Evolutionary conservation across 1,139 yeast genomes (phyloP).

Genomic region (Suhomyces terraborum): DNA sequence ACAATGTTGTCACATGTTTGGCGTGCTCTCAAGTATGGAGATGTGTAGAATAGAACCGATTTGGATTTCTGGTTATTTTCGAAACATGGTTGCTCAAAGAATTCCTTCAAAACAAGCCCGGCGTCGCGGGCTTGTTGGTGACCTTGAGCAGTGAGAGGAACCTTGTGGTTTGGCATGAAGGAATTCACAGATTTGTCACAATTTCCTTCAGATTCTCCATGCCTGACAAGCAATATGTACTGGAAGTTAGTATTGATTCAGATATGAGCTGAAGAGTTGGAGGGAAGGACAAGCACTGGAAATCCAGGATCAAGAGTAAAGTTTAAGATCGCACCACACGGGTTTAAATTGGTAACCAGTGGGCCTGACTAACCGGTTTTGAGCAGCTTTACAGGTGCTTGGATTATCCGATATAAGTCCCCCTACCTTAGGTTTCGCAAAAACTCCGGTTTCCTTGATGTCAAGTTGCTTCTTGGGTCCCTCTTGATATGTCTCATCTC

Average conservation of each 20-base stretch:
- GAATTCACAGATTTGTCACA: slow-evolving; percentile 78
- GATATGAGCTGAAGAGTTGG: too few relatives aligned
- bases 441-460: too few relatives aligned
- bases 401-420: too few relatives aligned
- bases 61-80: slow-evolving; percentile 29
- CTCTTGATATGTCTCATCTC: too few relatives aligned
- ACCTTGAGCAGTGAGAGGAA: slow-evolving; percentile 70
- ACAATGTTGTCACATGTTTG: slow-evolving; percentile 75
- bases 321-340: too few relatives aligned
- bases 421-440: too few relatives aligned
- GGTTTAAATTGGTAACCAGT: too few relatives aligned
- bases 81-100: slow-evolving; percentile 52
- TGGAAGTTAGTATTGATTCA: slow-evolving; percentile 28
- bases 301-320: too few relatives aligned
- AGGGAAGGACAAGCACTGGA: neutral
- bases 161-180: slow-evolving; percentile 74
- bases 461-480: too few relatives aligned
- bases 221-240: slow-evolving; percentile 79
- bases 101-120: slow-evolving; percentile 57
- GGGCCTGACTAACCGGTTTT: too few relatives aligned
- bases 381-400: too few relatives aligned
- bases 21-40: slow-evolving; percentile 80
- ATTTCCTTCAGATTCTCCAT: slow-evolving; percentile 91
- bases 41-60: slow-evolving; percentile 65
- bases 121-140: slow-evolving; percentile 68